These are phyloP conservation scores for Eragrostis curvula DNA, from an alignment of 176 grass and related monocot species.

Conservation along the genomic window DNA sequence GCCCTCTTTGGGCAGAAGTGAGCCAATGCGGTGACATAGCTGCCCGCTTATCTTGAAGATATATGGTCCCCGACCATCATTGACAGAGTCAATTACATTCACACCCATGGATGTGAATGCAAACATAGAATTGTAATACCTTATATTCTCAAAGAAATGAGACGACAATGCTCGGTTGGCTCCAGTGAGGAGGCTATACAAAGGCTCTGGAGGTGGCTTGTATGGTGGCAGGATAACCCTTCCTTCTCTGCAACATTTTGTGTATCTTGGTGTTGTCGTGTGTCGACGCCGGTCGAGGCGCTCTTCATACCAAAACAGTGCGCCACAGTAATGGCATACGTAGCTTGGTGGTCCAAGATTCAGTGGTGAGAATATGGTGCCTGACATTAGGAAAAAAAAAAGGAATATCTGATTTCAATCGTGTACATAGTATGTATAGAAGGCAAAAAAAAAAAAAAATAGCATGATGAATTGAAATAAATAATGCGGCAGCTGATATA, in stretches of 20 bases:
- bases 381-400: not conserved
- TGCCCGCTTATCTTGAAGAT: not conserved
- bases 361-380: not conserved
- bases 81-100: too few species aligned
- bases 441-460: too few species aligned
- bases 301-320: not conserved
- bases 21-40: not conserved
- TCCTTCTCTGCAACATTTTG: not conserved
- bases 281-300: not conserved
- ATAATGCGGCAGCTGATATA: not conserved
- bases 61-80: not conserved
- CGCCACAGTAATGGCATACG: too few species aligned
- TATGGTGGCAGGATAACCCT: not conserved
- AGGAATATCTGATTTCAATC: too few species aligned
- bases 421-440: too few species aligned
- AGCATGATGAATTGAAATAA: too few species aligned
- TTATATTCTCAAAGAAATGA: not conserved
- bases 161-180: not conserved
- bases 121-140: too few species aligned
- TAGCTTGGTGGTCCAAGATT: too few species aligned
- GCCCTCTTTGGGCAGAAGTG: not conserved
- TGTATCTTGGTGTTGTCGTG: not conserved
- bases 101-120: too few species aligned
- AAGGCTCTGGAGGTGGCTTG: not conserved
- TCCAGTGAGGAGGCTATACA: not conserved